phyloP scores from a whole-genome alignment of 176 grass and related monocot species.

The Pontederia paniculata region DNA sequence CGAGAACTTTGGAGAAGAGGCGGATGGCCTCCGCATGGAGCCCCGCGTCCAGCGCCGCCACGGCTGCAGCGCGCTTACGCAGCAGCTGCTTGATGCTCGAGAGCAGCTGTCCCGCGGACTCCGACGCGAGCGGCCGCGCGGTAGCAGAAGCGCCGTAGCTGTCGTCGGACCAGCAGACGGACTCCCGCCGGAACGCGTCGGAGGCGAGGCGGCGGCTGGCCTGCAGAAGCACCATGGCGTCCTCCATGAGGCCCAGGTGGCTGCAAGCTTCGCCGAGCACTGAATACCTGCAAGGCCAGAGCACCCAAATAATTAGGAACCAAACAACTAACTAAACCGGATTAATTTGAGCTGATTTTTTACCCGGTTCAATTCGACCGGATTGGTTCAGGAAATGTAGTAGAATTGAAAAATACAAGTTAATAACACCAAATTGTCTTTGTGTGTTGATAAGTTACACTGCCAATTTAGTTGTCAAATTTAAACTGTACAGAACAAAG shows the following conservation, averaged over 20 bases:
- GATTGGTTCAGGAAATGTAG: not conserved
- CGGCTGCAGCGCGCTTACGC: slow-evolving; percentile 61
- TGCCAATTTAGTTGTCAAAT: no score
- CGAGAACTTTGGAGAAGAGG: slow-evolving; percentile 80
- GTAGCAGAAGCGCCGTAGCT: slow-evolving; percentile 48
- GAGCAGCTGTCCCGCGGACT: slow-evolving; percentile 60
- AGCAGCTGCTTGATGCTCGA: slow-evolving; percentile 73
- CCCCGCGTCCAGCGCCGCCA: slow-evolving; percentile 67
- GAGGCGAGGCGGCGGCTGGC: slow-evolving; percentile 66
- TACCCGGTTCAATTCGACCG: no score
- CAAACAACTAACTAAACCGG: not conserved
- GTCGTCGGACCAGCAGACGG: slow-evolving; percentile 65
- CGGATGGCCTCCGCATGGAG: slow-evolving; percentile 56
- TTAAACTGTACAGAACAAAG: no score
- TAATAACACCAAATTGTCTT: no score
- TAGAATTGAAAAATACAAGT: no score
- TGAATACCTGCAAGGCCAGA: slow-evolving; percentile 37
- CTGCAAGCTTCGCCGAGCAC: slow-evolving; percentile 78
- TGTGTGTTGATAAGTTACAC: no score
- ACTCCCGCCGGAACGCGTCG: slow-evolving; percentile 74
- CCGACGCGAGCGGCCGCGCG: slow-evolving; percentile 34
- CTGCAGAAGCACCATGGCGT: slow-evolving; percentile 79
- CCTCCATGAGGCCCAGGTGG: slow-evolving; percentile 79
- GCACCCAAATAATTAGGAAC: not conserved
- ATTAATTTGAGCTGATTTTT: no score